Base-by-base conservation (phyloP, 306 rosid genomes). In the Lathyrus oleraceus region DNA sequence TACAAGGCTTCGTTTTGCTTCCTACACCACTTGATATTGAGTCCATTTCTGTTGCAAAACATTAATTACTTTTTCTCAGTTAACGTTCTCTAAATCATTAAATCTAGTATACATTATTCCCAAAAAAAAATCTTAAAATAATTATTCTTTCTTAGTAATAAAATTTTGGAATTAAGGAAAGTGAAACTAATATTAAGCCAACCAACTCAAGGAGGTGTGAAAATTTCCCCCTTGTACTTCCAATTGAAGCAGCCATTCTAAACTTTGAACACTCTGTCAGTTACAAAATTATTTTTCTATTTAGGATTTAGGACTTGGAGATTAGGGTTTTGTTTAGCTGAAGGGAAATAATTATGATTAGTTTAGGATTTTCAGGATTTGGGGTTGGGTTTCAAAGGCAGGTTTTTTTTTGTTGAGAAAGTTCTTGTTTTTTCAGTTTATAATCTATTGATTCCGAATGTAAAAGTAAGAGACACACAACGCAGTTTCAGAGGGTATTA, bases 1-100 rank as follows among this genome's bases (percentile, higher is more conserved):
- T 93, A 95, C 98, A 93, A 78, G 98, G 98, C 98, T 90, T 90
- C 91, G 97, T 90, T 93, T 93, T 93, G 98, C 97, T 90, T 85
- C 98, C 98, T 93, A 93, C 96, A 88, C 94, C 96, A 82, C 81
- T 82, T 85, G 95, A 81, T 76, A 86, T 77, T 79, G 87, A 82
- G 79, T 93, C 98, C 97, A 79, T n/a, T 88, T 93, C 98, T 93
- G 98, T 93, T 81, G 74, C 93, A 93, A 85, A 81, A 85, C 85
- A 90, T 92, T 92, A 85, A 75, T 85, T 90, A 79, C 82, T 59
- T 75, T 67, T 79, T 77, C 83, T 92, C 87, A 82, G 98, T 89
- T 87, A 58, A 63, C 60, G 42, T 78, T 79, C 57, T 72, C 76
- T 76, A 62, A 74, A 70, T 83, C 83, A 74, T 88, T 88, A 80